Conservation (phyloP, 177 flowering plant genomes). For the Telopea speciosissima region DNA sequence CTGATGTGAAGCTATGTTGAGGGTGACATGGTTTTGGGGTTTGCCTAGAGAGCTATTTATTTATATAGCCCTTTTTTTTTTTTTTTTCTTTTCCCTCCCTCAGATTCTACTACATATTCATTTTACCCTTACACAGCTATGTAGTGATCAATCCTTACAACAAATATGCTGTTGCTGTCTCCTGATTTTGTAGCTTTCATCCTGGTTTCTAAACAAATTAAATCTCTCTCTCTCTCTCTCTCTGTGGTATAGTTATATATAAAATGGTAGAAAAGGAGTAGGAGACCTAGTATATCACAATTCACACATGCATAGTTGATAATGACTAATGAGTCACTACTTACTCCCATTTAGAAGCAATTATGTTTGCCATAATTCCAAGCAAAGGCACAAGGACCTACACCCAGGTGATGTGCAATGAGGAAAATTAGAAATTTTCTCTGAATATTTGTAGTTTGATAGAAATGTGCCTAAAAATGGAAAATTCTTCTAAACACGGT, state of each 20-base stretch:
- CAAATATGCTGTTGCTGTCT: neutral
- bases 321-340: neutral
- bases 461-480: neutral
- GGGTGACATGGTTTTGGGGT: slow-evolving; percentile 22
- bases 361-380: neutral
- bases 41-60: slow-evolving; percentile 1
- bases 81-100: too few species aligned
- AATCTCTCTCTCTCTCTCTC: neutral
- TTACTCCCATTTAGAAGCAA: neutral
- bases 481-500: neutral
- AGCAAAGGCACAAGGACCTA: neutral
- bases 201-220: neutral
- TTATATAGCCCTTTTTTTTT: too few species aligned
- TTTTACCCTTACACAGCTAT: too few species aligned
- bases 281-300: neutral
- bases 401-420: neutral
- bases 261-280: too few species aligned
- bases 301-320: neutral
- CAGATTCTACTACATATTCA: too few species aligned
- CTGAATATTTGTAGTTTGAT: neutral
- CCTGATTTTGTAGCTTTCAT: neutral
- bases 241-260: neutral
- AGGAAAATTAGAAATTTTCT: neutral
- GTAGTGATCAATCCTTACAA: too few species aligned
- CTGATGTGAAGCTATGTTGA: slow-evolving; percentile 12